Evolutionary conservation across 495 filamentous ascomycete species (phyloP), one percentile per base, ranked within the genome.

Genomic region (Penicillium mononematosum): DNA sequence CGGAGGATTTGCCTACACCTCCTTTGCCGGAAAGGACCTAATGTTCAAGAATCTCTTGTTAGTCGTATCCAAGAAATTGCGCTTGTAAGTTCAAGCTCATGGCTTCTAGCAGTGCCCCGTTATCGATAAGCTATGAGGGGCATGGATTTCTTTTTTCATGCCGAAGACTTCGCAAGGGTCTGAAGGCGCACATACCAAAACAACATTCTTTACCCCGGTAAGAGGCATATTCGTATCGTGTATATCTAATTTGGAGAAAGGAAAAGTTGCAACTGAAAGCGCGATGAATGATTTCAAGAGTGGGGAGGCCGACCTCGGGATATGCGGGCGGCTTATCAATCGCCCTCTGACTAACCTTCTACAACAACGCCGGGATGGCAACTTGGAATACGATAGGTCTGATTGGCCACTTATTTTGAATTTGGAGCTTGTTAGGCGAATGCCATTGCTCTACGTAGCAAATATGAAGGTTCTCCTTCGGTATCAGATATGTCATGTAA

Each of bases 1-100:
- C 84, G 46, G 92, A 96, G 53, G 94, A 98, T 80, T 98, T 98
- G 14, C 94, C 94, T 3, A 98, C 94, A 58, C 94, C 94, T 59
- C 94, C 94, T 79, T 98, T 98, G 63, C 94, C 94, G 6, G 95
- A 98, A 56, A 98, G 90, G 60, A 98, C 71, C 76, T 79, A 57
- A 25, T 3, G 27, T 22, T 10, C 25, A 25, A 54, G 34, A 36
- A 12, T 6, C 0, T 29, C 32, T 20, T 2, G 42, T 64, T 29
- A 54, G 61, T 43, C 2, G 24, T 46, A 20, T 24, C 45, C 58
- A 2, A 19, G 25, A 22, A 39, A 20, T 19, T 20, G 53, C 34
- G 44, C 44, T 12, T 10, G 1, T 2, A 14, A 20, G 32, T 19
- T 46, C 22, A 29, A 29, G 43, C 4, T 17, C 45, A n/a, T 48